These are phyloP conservation scores for Solanum clarkiae DNA, from an alignment of 257 asterid genomes.

Conservation along the genomic window DNA sequence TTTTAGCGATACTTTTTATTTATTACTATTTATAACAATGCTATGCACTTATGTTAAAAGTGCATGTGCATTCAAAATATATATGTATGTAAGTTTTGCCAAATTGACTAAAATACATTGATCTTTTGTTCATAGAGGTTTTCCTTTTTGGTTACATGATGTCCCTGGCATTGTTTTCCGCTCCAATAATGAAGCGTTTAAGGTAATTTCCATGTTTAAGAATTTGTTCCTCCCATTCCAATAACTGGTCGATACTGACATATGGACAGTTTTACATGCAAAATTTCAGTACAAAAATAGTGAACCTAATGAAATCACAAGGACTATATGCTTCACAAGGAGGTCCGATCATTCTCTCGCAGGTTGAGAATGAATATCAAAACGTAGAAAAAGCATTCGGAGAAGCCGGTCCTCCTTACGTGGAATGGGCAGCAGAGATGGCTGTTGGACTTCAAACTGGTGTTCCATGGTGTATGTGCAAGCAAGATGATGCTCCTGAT, in stretches of 20 bases:
- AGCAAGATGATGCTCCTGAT: conserved; percentile 88
- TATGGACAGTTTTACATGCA: conserved; percentile 45
- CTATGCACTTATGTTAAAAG: no score
- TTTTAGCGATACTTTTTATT: no score
- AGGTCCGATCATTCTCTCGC: conserved; percentile 81
- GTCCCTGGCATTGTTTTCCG: conserved; percentile 53
- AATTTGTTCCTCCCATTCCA: background rate
- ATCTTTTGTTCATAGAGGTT: conserved; percentile 34
- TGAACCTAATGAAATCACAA: conserved; percentile 63
- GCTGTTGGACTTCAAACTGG: conserved; percentile 69
- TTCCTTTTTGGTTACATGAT: conserved; percentile 91
- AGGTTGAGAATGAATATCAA: conserved; percentile 92
- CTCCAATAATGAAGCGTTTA: conserved; percentile 62
- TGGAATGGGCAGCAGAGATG: conserved; percentile 83
- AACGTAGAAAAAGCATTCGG: conserved; percentile 40
- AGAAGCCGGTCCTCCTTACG: conserved; percentile 55
- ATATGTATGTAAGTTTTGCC: no score
- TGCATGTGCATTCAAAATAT: no score
- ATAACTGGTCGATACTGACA: no score
- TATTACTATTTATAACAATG: no score
- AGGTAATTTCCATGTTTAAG: conserved; percentile 23
- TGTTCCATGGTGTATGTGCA: conserved; percentile 96
- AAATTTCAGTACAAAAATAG: conserved; percentile 60
- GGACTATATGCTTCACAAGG: conserved; percentile 77
- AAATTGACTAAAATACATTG: background rate